These are phyloP conservation scores for Hirschioporus abietinus DNA, from an alignment of 768 basidiomycete species.

Conservation along the genomic window DNA sequence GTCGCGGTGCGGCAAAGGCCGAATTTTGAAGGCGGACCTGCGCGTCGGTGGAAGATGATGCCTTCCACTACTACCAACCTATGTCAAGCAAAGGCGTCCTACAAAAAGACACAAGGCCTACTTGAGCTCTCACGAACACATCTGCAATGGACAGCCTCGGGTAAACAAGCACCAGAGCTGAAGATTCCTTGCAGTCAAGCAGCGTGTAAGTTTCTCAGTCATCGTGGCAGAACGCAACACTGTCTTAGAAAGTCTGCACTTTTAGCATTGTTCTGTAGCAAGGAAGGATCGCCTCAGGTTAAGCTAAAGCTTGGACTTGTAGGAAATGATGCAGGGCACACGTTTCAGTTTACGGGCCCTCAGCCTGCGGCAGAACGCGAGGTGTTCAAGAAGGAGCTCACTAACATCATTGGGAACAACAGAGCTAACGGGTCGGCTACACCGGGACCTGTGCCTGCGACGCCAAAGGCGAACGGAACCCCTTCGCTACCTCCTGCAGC, in stretches of 20 bases:
- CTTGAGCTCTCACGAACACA: constrained; percentile 70
- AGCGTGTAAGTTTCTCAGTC: constrained; percentile 43
- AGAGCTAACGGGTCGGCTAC: constrained; percentile 33
- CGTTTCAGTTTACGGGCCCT: constrained; percentile 75
- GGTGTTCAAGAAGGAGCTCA: constrained; percentile 76
- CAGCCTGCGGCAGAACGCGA: constrained; percentile 71
- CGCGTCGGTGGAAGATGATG: constrained; percentile 31
- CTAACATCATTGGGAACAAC: constrained; percentile 72
- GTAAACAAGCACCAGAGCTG: constrained; percentile 58
- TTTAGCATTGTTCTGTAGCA: constrained; percentile 79
- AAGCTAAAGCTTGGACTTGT: constrained; percentile 68
- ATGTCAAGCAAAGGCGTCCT: constrained; percentile 72
- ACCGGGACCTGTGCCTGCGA: constrained; percentile 7
- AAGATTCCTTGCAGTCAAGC: constrained; percentile 57
- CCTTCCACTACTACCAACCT: constrained; percentile 42
- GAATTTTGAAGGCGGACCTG: constrained; percentile 9
- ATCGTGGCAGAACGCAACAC: constrained; percentile 4
- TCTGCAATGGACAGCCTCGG: constrained; percentile 78
- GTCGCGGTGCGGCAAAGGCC: constrained; percentile 5
- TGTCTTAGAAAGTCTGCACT: constrained; percentile 15
- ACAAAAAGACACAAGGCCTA: constrained; percentile 76
- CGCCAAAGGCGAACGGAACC: constrained; percentile 14
- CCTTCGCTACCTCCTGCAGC: constrained; percentile 26
- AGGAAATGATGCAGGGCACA: constrained; percentile 68
- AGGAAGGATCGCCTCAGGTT: constrained; percentile 76